Base-by-base conservation (phyloP, 371 early-diverging fungal genomes). In the Syncephalastrum contaminatum region DNA sequence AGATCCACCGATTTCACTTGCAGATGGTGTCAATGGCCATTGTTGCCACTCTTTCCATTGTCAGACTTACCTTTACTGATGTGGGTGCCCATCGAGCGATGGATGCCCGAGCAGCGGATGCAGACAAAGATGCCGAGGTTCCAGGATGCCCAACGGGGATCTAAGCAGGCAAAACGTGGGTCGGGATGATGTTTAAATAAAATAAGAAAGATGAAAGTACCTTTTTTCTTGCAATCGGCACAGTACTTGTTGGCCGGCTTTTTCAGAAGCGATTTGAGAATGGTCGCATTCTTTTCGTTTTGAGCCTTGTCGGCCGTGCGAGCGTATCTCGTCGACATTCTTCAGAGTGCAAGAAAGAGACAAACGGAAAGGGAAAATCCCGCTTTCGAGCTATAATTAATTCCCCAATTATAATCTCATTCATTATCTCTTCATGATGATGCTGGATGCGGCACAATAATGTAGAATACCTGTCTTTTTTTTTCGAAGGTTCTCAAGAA, bases 121-220 rank as follows among this genome's bases (percentile, higher is more conserved):
- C 94, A 94, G 27, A 94, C 69, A 75, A 94, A 92, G 47, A 89
- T 70, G 24, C 94, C 92, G 18, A 94, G 68, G 66, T 92, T 92
- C 89, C 89, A 92, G 24, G 89, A 89, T 25, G 91, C 91, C 92
- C 92, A 93, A 22, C 93, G 88, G 50, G 95, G 91, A 80, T 92
- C 94, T 90, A 45, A 43, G 45, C 18, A 30, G 12, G 36, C 36
- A 10, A 40, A 40, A 48, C 8, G 27, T 45, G 21, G 21, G 51
- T 16, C 40, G 24, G 14, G n/a, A 3, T 21, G 19, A 42, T 36
- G 10, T 41, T 6, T 24, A 20, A 53, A 14, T 1, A 49, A 40
- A 13, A 36, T 7, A 30, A 25, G 25, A 5, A 30, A 30, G 36
- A 30, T 30, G 36, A 30, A 36, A n/a, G 50, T 69, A 88, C 91